Evolutionary conservation across 768 basidiomycete species (phyloP).

Genomic region (Tricholoma furcatifolium): DNA sequence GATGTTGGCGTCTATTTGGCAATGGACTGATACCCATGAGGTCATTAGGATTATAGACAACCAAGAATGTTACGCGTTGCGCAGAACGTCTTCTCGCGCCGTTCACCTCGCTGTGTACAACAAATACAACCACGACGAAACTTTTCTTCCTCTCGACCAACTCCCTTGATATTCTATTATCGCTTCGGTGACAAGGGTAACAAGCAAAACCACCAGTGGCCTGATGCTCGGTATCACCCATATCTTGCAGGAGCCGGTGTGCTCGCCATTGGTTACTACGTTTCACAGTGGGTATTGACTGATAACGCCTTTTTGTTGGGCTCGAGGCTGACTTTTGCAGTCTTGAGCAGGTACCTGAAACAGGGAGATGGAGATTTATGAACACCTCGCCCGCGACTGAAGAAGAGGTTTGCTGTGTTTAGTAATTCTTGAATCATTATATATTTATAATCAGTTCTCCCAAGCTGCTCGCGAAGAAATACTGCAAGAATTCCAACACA

Average conservation of each 20-base stretch:
- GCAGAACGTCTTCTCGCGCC: too few species aligned
- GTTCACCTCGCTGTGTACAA: too few species aligned
- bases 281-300: constrained; percentile 28
- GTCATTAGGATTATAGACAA: too few species aligned
- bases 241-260: constrained; percentile 8
- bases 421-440: background rate
- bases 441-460: constrained; percentile 36
- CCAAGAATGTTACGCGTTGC: too few species aligned
- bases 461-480: constrained; percentile 40
- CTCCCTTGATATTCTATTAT: background rate
- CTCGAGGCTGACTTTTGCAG: constrained; percentile 42
- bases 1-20: too few species aligned
- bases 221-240: background rate
- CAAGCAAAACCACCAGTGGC: too few species aligned
- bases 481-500: constrained; percentile 46
- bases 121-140: background rate
- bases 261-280: constrained; percentile 26
- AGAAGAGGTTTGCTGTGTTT: constrained; percentile 39
- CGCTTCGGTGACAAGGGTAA: background rate
- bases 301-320: background rate
- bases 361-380: constrained; percentile 89
- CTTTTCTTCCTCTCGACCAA: constrained; percentile 6
- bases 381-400: constrained; percentile 63
- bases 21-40: too few species aligned
- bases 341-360: constrained; percentile 83